A percentile compares a stretch with the other conserved stretches of the same genome.
Conservation (phyloP, 306 rosid species). For the Astragalus glycyphyllos region DNA sequence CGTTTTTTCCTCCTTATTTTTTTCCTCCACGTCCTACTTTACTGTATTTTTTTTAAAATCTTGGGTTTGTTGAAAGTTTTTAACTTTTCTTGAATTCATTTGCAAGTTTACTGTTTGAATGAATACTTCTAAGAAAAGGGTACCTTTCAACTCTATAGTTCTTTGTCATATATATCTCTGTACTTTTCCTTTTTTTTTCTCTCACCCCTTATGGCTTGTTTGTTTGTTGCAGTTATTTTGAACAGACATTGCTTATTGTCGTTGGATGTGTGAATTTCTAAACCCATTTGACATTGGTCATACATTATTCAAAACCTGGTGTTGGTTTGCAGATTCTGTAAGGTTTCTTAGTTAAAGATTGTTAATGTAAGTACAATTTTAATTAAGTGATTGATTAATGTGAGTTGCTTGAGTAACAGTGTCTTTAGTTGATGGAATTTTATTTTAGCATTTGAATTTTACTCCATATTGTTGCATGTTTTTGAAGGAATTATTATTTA, state of each 20-base stretch:
- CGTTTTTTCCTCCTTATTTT: constrained; percentile 46
- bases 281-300: constrained; percentile 32
- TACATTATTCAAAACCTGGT: constrained; percentile 39
- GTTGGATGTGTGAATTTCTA: constrained; percentile 41
- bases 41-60: constrained; percentile 27
- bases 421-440: constrained; percentile 36
- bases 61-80: constrained; percentile 42
- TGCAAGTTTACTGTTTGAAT: constrained; percentile 42
- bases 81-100: constrained; percentile 37
- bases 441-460: constrained; percentile 38
- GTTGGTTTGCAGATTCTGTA: constrained; percentile 32
- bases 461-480: constrained; percentile 24
- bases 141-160: constrained; percentile 39
- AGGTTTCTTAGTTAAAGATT: constrained; percentile 24
- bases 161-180: constrained; percentile 17
- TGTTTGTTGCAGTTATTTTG: constrained; percentile 34
- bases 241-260: constrained; percentile 41
- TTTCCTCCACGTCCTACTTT: too few species aligned
- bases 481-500: constrained; percentile 1
- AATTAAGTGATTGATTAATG: constrained; percentile 24
- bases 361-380: constrained; percentile 44
- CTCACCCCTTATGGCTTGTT: constrained; percentile 9
- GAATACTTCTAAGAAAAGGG: constrained; percentile 41
- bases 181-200: not conserved
- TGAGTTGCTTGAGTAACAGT: not conserved